phyloP scores from a whole-genome alignment of 1,284 basidiomycete species.

The Ceratobasidium sp. region DNA sequence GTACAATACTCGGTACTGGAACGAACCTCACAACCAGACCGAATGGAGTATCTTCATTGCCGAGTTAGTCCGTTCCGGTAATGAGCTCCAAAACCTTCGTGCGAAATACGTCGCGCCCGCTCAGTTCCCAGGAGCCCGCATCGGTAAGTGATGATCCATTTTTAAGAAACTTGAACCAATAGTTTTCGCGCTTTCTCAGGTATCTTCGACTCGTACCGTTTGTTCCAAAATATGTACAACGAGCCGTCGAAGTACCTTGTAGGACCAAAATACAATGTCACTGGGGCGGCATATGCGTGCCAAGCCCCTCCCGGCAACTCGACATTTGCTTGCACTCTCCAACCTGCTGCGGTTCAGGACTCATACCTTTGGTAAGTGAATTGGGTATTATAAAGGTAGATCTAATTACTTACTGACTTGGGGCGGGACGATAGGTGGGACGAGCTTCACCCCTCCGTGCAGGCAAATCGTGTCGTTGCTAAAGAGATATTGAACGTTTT shows the following conservation, averaged over 20 bases:
- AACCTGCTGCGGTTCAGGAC: constrained; percentile 3
- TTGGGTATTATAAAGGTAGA: neutral
- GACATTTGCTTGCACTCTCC: constrained; percentile 1
- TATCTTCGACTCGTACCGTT: constrained; percentile 28
- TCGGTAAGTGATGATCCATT: neutral
- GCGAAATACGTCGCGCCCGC: constrained; percentile 4
- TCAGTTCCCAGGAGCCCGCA: constrained; percentile 17
- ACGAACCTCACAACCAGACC: constrained; percentile 22
- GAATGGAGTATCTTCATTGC: constrained; percentile 27
- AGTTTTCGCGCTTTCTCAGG: neutral
- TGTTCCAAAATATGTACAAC: constrained; percentile 39
- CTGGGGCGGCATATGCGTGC: constrained; percentile 4
- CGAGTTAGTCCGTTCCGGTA: neutral
- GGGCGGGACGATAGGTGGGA: constrained; percentile 25
- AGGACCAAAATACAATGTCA: constrained; percentile 29
- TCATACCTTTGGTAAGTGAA: constrained; percentile 31
- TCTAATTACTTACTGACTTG: neutral
- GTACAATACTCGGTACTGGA: constrained; percentile 12
- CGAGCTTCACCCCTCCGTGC: constrained; percentile 17
- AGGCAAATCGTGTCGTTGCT: constrained; percentile 22
- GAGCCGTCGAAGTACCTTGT: constrained; percentile 15
- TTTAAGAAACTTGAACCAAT: too few relatives aligned
- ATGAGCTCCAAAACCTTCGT: constrained; percentile 2
- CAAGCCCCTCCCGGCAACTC: constrained; percentile 14
- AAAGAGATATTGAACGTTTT: constrained; percentile 17